Conservation (phyloP, 2,329 filamentous ascomycete species). For the Aspergillus pseudotamarii region DNA sequence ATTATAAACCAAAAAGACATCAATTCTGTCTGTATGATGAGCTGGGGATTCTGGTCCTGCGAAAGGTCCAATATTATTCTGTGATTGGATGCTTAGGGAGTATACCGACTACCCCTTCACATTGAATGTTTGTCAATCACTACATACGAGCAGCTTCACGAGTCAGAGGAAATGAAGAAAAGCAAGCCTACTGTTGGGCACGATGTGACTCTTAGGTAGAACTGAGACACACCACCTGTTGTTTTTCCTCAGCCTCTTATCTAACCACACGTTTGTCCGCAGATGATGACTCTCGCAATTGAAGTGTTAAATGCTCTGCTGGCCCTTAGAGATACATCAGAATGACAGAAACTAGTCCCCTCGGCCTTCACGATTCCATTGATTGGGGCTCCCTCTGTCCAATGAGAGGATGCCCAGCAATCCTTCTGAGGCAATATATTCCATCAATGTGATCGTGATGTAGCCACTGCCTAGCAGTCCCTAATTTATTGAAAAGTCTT, state of each 20-base stretch:
- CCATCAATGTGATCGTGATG: constrained; percentile 5
- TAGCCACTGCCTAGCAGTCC: background rate
- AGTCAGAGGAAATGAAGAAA: too few species aligned
- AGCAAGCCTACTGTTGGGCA: too few species aligned
- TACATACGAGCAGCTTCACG: too few species aligned
- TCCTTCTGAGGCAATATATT: constrained; percentile 9
- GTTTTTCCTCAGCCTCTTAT: background rate
- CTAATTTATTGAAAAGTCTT: background rate
- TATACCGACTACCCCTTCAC: background rate
- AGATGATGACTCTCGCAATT: background rate
- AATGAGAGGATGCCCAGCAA: background rate
- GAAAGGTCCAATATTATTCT: background rate
- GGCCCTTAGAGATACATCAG: background rate
- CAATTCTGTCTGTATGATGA: too few species aligned
- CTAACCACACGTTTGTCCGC: background rate
- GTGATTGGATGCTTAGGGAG: background rate
- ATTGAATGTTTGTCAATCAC: too few species aligned
- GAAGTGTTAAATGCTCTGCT: background rate
- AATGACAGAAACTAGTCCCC: background rate
- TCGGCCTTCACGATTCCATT: constrained; percentile 3
- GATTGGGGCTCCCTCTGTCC: constrained; percentile 7
- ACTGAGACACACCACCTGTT: too few species aligned
- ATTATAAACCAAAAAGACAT: background rate
- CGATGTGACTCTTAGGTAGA: too few species aligned
- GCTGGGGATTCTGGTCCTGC: too few species aligned